Conservation (phyloP, 352 stramenopile genomes). For the Aphanomyces euteiches region DNA sequence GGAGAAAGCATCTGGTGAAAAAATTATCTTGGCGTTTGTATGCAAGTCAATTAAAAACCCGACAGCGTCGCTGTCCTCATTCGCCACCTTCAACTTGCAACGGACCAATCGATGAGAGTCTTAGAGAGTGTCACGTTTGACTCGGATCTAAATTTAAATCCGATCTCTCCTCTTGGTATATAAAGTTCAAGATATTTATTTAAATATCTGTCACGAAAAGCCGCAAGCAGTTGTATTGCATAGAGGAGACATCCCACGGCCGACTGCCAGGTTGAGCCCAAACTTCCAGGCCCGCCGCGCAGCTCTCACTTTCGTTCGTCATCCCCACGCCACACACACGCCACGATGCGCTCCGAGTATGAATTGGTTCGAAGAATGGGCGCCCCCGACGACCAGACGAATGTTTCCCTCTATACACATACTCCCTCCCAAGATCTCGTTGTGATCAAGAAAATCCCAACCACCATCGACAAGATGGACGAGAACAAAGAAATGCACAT, state of each 20-base stretch:
- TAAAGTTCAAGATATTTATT: not conserved
- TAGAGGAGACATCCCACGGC: too few relatives aligned
- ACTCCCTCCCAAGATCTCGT: conserved; percentile 11
- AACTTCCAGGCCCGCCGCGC: too few relatives aligned
- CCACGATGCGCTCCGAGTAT: not conserved
- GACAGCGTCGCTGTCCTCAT: not conserved
- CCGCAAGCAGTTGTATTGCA: too few relatives aligned
- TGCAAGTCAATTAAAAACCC: not conserved
- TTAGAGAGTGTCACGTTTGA: not conserved
- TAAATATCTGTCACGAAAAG: not conserved
- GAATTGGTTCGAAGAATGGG: not conserved
- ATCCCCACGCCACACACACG: not conserved
- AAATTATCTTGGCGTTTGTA: not conserved
- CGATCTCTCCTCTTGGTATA: not conserved
- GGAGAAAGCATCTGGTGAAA: too few relatives aligned
- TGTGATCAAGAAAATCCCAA: conserved; percentile 17
- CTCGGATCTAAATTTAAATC: too few relatives aligned
- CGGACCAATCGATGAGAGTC: not conserved
- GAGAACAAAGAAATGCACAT: conserved; percentile 18
- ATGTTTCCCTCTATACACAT: conserved; percentile 11
- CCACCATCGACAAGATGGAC: not conserved
- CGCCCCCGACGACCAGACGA: not conserved
- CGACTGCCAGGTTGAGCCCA: too few relatives aligned
- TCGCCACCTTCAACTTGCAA: not conserved
- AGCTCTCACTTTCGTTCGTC: not conserved